Base-by-base conservation (phyloP, 768 basidiomycete genomes). In the Tephrocybe sp. region DNA sequence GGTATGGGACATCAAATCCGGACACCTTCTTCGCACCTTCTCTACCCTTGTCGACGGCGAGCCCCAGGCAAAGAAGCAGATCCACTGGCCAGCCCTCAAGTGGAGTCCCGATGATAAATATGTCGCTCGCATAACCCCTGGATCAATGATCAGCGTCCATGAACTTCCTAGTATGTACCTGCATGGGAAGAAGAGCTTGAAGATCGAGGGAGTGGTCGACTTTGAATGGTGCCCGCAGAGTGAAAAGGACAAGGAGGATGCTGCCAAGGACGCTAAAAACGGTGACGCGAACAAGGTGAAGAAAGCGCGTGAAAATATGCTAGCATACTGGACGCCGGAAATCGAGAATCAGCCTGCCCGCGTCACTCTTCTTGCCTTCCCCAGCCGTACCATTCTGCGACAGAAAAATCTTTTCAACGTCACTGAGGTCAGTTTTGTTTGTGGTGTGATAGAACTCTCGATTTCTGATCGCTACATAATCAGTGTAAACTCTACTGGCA, bases 401-500 rank as follows among this genome's bases (percentile, higher is more conserved):
- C 89, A 93, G 61, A 99, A 98, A 78, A 98, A 99, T 68, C 66
- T 99, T 54, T 98, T 98, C 78, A 95, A 96, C 65, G 97, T 99
- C 48, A 86, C 93, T 2, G 96, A 98, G 80, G 96, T 93, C 62
- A 59, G 83, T 77, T 23, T 37, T 33, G 17, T 57, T 53, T 32
- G 49, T 44, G 25, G 23, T 51, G 12, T 15, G 33, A 23, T 30
- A 42, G 26, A 12, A 41, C 46, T 37, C 54, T 9, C 47, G 37
- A 53, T 32, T 17, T 17, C 26, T 21, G 32, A 21, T 21, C 51
- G 26, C 34, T 18, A 1, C 2, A 37, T 59, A 37, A 61, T 9
- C 62, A 98, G 95, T 98, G 96, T 68, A 97, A 97, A 73, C 80
- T 99, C 37, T 88, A 89, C 70, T 99, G 93, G 94, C 97, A 99